Conservation (phyloP, 169 alveolate genomes). For the Plasmodium sp. region DNA sequence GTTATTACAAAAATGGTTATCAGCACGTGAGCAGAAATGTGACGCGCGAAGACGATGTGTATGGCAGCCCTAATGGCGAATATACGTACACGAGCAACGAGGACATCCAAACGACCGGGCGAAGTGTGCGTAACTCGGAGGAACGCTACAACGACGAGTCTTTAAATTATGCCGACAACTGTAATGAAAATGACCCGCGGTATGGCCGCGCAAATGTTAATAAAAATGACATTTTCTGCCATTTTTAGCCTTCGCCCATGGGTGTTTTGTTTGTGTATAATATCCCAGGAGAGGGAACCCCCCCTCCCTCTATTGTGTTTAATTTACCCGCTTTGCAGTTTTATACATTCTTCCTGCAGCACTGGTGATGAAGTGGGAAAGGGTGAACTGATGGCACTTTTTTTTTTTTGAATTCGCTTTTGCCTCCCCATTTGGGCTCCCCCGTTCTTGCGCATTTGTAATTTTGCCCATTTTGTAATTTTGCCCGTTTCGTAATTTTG, state of each 20-base stretch:
- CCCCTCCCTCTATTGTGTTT: not conserved
- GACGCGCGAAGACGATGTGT: not conserved
- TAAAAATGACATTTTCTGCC: conserved; percentile 48
- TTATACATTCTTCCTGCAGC: not conserved
- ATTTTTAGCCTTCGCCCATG: not conserved
- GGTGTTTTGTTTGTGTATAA: conserved; percentile 3
- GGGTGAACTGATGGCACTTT: not conserved
- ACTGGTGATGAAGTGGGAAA: not conserved
- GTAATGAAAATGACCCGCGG: conserved; percentile 11
- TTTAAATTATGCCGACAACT: conserved; percentile 17
- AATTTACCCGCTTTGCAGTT: not conserved
- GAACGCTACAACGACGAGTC: conserved; percentile 17
- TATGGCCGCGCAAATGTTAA: conserved; percentile 4
- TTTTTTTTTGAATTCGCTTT: conserved; percentile 1
- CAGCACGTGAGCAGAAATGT: not conserved
- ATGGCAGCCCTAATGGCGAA: not conserved
- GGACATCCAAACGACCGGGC: not conserved
- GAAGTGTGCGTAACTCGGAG: not conserved
- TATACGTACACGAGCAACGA: conserved; percentile 32
- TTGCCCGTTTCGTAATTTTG: not conserved
- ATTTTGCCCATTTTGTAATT: not conserved
- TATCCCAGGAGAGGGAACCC: not conserved
- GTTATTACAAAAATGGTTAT: conserved; percentile 7
- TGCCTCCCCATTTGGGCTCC: not conserved
- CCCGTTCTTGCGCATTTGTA: not conserved